Percentiles rank a stretch among this genome's conserved stretches.
phyloP scores from a whole-genome alignment of 345 rosid species.

The Camelina laxa region DNA sequence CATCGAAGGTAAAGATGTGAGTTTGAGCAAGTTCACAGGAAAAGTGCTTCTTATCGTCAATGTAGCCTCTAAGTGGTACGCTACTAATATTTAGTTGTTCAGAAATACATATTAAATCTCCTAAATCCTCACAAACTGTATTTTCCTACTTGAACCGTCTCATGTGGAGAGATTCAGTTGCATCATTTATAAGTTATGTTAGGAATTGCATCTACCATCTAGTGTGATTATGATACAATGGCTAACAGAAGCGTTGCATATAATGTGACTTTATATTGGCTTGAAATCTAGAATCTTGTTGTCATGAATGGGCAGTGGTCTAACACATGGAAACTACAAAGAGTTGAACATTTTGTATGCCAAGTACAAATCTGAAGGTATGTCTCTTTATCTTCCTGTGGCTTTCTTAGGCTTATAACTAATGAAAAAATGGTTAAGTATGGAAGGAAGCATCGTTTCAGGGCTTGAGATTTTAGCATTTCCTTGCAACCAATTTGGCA shows the following conservation, averaged over 20 bases:
- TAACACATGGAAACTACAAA: slow-evolving; percentile 87
- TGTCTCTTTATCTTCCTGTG: slow-evolving; percentile 7
- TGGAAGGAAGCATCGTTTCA: slow-evolving; percentile 22
- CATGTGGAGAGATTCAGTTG: neutral
- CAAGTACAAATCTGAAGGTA: slow-evolving; percentile 78
- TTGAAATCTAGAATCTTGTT: slow-evolving; percentile 8
- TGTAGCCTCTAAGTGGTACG: slow-evolving; percentile 95
- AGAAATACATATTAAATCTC: neutral
- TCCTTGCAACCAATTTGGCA: slow-evolving; percentile 96
- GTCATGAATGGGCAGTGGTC: slow-evolving; percentile 58
- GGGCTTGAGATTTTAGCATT: slow-evolving; percentile 90
- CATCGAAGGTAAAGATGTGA: slow-evolving; percentile 71
- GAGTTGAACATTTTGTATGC: slow-evolving; percentile 79
- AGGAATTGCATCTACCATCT: neutral
- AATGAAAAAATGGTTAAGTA: neutral
- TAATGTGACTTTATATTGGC: slow-evolving; percentile 7
- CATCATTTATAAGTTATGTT: neutral
- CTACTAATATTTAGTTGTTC: neutral
- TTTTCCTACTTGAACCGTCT: neutral
- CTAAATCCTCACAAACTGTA: neutral
- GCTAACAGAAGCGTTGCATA: neutral
- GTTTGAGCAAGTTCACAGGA: slow-evolving; percentile 63
- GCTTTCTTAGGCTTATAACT: slow-evolving; percentile 11
- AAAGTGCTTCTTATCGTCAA: slow-evolving; percentile 90
- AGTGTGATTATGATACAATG: slow-evolving; percentile 4